phyloP scores from a whole-genome alignment of 2,329 filamentous ascomycete species.

The Phaeosphaeria sp. region DNA sequence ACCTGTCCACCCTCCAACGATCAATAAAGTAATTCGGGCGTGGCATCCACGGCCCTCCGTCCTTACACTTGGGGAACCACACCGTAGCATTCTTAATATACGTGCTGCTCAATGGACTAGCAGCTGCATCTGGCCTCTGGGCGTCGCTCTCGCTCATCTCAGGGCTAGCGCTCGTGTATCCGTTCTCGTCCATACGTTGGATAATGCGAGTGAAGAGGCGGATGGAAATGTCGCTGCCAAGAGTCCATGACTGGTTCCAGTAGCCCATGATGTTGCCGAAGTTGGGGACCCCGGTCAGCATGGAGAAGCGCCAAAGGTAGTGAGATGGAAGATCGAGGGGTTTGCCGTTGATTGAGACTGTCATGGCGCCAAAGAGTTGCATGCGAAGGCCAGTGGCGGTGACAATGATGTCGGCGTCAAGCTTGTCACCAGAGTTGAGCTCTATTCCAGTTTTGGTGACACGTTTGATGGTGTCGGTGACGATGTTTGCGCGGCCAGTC shows the following conservation, averaged over 20 bases:
- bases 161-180: conserved; percentile 54
- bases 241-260: conserved; percentile 66
- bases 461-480: conserved; percentile 61
- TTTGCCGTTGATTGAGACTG: conserved; percentile 59
- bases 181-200: conserved; percentile 56
- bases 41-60: conserved; percentile 52
- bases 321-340: conserved; percentile 55
- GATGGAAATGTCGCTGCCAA: conserved; percentile 63
- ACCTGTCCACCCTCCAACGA: conserved; percentile 51
- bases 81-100: conserved; percentile 55
- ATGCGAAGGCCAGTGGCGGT: conserved; percentile 69
- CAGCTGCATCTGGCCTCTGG: conserved; percentile 46
- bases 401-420: conserved; percentile 68
- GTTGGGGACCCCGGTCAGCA: conserved; percentile 70
- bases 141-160: conserved; percentile 46
- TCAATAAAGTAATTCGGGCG: conserved; percentile 54
- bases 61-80: conserved; percentile 57
- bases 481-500: conserved; percentile 59
- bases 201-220: conserved; percentile 59
- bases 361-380: conserved; percentile 60
- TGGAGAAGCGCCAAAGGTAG: conserved; percentile 66
- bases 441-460: conserved; percentile 59
- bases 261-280: conserved; percentile 66
- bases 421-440: conserved; percentile 53
- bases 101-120: conserved; percentile 58